These are phyloP conservation scores for Rhazya stricta DNA, from an alignment of 257 asterid genomes.

Conservation along the genomic window DNA sequence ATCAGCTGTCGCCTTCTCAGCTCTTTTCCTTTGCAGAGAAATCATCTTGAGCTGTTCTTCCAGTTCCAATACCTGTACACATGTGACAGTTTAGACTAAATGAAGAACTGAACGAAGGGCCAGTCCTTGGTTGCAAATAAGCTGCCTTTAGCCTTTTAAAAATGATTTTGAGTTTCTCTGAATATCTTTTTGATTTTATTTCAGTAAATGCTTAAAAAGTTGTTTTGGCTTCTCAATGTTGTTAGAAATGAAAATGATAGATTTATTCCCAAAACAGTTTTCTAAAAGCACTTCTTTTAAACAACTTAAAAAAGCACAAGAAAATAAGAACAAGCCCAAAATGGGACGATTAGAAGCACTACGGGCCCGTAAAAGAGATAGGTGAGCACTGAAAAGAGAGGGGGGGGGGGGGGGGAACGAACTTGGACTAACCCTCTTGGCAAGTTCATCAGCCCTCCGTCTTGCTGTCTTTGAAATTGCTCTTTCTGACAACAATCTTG, in stretches of 20 bases:
- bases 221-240: not conserved
- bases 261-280: not conserved
- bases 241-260: not conserved
- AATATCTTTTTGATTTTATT: not conserved
- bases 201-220: not conserved
- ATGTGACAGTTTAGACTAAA: not conserved
- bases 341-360: not conserved
- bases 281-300: not conserved
- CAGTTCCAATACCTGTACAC: conserved; percentile 60
- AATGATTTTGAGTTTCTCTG: not conserved
- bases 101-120: not conserved
- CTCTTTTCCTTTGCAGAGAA: conserved; percentile 71
- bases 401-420: too few species aligned
- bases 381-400: not conserved
- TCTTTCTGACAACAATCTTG: conserved; percentile 80
- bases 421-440: conserved; percentile 67
- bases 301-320: not conserved
- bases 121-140: not conserved
- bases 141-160: not conserved
- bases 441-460: conserved; percentile 85
- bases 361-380: conserved; percentile 9
- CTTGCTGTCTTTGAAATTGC: conserved; percentile 72
- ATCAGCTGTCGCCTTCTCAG: conserved; percentile 84
- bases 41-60: conserved; percentile 76
- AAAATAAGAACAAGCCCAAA: not conserved